Percentiles rank a stretch among this genome's conserved stretches.
These are phyloP conservation scores for Drosera capensis DNA, from an alignment of 148 eudicot species.

Conservation along the genomic window DNA sequence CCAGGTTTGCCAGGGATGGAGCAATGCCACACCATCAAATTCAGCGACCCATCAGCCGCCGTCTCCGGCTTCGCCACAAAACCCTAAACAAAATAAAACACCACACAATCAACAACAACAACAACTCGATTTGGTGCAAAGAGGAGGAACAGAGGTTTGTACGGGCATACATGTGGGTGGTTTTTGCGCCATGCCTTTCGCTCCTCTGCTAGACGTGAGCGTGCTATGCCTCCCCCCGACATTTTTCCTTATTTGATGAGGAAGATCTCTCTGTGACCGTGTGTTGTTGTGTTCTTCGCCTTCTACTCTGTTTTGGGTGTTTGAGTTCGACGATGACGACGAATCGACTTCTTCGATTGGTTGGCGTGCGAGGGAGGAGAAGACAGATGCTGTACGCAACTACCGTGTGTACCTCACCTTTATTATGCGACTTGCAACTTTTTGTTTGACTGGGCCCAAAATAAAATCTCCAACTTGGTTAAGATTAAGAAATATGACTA, in stretches of 20 bases:
- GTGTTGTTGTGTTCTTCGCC: slow-evolving; percentile 89
- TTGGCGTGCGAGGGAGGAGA: too few species aligned
- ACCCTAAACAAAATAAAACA: background rate
- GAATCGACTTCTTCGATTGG: too few species aligned
- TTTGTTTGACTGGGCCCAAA: too few species aligned
- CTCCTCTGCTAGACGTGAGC: background rate
- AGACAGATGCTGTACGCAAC: too few species aligned
- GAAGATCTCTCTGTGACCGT: too few species aligned
- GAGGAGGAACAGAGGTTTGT: background rate
- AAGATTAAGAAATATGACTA: too few species aligned
- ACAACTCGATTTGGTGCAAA: background rate
- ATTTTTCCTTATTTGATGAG: too few species aligned
- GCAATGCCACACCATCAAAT: slow-evolving; percentile 2
- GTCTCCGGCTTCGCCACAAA: slow-evolving; percentile 1
- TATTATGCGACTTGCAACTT: too few species aligned
- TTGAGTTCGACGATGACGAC: too few species aligned
- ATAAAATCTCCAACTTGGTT: too few species aligned
- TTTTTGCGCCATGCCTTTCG: background rate
- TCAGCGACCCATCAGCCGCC: background rate
- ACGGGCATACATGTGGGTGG: background rate
- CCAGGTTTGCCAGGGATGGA: slow-evolving; percentile 2
- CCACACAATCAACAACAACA: background rate
- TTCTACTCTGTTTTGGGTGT: too few species aligned
- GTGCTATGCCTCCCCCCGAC: background rate
- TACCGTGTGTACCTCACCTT: too few species aligned